Conservation (phyloP, 306 rosid species). For the Prunus mongolica region DNA sequence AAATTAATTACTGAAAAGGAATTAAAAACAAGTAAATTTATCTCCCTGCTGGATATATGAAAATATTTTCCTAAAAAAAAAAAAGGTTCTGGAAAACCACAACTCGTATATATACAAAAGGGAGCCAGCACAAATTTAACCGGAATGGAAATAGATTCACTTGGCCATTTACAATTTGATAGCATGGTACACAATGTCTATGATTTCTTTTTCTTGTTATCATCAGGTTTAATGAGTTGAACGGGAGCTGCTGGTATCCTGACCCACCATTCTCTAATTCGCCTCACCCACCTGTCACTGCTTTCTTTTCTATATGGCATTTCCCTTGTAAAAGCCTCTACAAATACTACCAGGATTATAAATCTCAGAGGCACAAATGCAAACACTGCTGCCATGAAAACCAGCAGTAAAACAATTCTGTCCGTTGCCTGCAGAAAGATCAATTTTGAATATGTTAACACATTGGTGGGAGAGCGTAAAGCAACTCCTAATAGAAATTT, state of each 20-base stretch:
- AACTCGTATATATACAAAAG: neutral
- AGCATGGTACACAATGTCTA: neutral
- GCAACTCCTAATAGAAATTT: neutral
- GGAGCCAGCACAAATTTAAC: neutral
- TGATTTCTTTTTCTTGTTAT: slow-evolving; percentile 63
- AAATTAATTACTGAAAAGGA: too few species aligned
- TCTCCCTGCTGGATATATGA: too few species aligned
- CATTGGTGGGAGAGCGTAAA: neutral
- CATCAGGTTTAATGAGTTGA: slow-evolving; percentile 57
- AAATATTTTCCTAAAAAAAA: neutral
- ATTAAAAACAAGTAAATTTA: neutral
- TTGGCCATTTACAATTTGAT: neutral
- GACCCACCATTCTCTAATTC: slow-evolving; percentile 91
- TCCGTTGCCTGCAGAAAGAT: slow-evolving; percentile 67
- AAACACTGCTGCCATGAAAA: slow-evolving; percentile 53
- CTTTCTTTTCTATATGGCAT: slow-evolving; percentile 81
- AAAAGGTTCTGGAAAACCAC: neutral
- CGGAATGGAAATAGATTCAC: neutral
- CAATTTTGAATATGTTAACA: neutral
- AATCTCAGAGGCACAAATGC: slow-evolving; percentile 63
- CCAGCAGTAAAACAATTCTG: slow-evolving; percentile 53
- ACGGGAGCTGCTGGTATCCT: slow-evolving; percentile 98
- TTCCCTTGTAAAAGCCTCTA: slow-evolving; percentile 75
- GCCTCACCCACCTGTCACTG: slow-evolving; percentile 53
- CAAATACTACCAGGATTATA: slow-evolving; percentile 44